A percentile compares a stretch with the other conserved stretches of the same genome.
These are phyloP conservation scores for Globisporangium carolinianum DNA, from an alignment of 352 stramenopile species.

Conservation along the genomic window DNA sequence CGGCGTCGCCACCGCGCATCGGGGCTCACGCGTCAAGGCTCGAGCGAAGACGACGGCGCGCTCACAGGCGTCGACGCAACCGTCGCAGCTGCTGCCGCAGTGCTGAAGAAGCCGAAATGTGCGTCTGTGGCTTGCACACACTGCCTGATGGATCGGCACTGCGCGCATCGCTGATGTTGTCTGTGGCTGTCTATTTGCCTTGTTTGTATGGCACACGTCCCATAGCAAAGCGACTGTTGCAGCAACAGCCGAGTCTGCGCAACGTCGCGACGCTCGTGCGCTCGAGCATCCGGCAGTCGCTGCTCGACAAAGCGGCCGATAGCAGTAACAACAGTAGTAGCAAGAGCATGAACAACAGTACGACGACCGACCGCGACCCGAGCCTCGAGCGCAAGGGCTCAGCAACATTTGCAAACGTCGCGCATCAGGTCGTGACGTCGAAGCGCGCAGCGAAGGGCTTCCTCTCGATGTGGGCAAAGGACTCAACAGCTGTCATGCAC, in stretches of 20 bases:
- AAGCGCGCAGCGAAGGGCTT: slow-evolving; percentile 66
- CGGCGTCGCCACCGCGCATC: slow-evolving; percentile 8
- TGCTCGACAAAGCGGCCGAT: slow-evolving; percentile 6
- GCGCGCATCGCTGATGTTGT: not conserved
- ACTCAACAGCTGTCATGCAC: slow-evolving; percentile 32
- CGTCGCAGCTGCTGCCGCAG: not conserved
- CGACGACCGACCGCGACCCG: not conserved
- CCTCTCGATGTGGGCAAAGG: slow-evolving; percentile 67
- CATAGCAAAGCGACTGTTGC: not conserved
- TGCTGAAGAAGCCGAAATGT: slow-evolving; percentile 11
- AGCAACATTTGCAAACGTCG: slow-evolving; percentile 61
- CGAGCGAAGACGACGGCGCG: slow-evolving; percentile 22
- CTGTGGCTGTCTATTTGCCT: not conserved
- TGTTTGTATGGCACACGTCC: not conserved
- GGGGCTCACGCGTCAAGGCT: slow-evolving; percentile 13
- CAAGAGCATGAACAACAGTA: not conserved
- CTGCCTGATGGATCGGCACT: not conserved
- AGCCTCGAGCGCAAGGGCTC: slow-evolving; percentile 18
- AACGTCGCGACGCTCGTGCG: slow-evolving; percentile 61
- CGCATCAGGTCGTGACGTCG: slow-evolving; percentile 65
- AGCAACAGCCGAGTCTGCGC: slow-evolving; percentile 40
- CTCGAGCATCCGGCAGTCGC: slow-evolving; percentile 45
- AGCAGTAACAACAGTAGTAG: slow-evolving; percentile 5
- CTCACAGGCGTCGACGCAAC: too few species aligned
- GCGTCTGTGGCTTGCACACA: not conserved